Evolutionary conservation across 345 rosid species (phyloP), one percentile per base, ranked within the genome.

Genomic region (Pseudoturritis turrita): DNA sequence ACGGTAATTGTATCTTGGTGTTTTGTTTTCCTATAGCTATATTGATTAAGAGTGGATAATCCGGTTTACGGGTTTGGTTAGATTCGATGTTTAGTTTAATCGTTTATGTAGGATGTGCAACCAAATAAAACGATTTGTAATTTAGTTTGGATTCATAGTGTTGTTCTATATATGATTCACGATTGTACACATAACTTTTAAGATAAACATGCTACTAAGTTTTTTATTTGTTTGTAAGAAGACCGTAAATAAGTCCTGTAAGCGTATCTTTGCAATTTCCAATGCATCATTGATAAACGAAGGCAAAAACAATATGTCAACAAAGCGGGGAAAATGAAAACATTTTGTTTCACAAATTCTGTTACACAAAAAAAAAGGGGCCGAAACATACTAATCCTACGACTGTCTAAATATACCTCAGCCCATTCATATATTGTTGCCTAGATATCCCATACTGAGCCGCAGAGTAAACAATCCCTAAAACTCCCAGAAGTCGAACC

Each of bases 391-490:
- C 68, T 59, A 49, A 59, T 68, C 25, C 73, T 74, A 58, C 2
- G 22, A 22, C 28, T 67, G 25, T 78, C 89, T 92, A 96, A 84
- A 96, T 96, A 75, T 88, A 96, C 76, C 88, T 92, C 83, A 92
- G 57, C 60, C 99, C 99, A 18, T 91, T 87, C 62, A 90, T 85
- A 71, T 90, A 86, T 53, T 92, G 99, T 71, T 92, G 98, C 86
- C 99, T 92, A 77, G 98, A 92, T 59, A 92, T 83, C 69, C 92
- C 72, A 85, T 84, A 90, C 78, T 90, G 96, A 46, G 83, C 87
- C 40, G 86, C 54, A 33, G 97, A 77, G 80, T 92, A 96, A 76
- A 92, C 82, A 44, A 90, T 83, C 18, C 99, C 99, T 62, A 96
- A 79, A 29, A 83, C 36, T 39, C 99, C 99, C 79, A 88, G 78